phyloP scores from a whole-genome alignment of 148 eudicot species.

The Pharnaceum exiguum region DNA sequence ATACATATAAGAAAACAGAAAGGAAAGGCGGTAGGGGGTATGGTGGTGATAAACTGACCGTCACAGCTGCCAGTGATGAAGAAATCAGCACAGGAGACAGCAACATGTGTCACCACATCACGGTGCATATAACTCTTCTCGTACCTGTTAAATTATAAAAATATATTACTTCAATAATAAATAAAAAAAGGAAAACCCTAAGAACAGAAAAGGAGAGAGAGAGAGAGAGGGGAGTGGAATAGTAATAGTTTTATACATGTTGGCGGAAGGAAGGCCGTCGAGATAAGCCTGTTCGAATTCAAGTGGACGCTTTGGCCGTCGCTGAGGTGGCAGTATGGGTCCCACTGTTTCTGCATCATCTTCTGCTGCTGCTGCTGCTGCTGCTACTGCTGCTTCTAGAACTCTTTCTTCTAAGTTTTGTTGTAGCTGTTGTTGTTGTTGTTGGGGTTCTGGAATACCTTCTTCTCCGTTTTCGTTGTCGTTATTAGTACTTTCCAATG shows the following conservation, averaged over 20 bases:
- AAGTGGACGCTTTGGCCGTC: constrained; percentile 85
- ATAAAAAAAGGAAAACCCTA: constrained; percentile 18
- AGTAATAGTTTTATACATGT: too few relatives aligned
- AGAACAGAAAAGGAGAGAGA: constrained; percentile 16
- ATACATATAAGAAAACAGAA: constrained; percentile 38
- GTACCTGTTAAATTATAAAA: constrained; percentile 47
- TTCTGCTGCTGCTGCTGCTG: neutral
- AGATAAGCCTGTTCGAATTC: constrained; percentile 92
- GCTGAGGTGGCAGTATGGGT: constrained; percentile 69
- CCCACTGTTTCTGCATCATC: constrained; percentile 54
- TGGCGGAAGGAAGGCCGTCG: constrained; percentile 86
- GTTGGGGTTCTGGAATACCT: constrained; percentile 15
- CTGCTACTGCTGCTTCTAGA: neutral
- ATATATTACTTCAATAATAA: neutral
- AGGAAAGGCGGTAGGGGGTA: neutral
- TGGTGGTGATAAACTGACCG: constrained; percentile 39
- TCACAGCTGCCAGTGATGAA: constrained; percentile 91
- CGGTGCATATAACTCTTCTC: constrained; percentile 99
- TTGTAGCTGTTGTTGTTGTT: too few relatives aligned
- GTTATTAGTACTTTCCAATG: too few relatives aligned
- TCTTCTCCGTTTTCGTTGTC: too few relatives aligned
- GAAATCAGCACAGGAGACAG: constrained; percentile 83
- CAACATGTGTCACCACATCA: constrained; percentile 96
- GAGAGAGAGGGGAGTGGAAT: neutral
- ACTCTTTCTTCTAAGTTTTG: too few relatives aligned